Percentiles rank a stretch among this genome's conserved stretches.
Conservation (phyloP, 192 early-diverging fungal species). For the Umbelopsis ramanniana region DNA sequence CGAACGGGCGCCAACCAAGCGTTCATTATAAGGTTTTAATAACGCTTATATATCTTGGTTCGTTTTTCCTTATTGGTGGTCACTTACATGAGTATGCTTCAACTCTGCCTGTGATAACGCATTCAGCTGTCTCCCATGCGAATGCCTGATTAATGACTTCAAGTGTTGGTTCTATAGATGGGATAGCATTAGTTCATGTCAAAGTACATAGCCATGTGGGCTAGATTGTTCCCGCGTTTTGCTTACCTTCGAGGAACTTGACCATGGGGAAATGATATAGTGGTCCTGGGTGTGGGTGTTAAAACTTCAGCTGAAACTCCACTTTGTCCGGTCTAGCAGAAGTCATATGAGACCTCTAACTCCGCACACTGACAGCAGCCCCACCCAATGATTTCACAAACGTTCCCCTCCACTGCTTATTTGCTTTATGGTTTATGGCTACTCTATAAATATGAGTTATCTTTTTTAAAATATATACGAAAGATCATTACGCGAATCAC, state of each 20-base stretch:
- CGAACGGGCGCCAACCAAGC: neutral
- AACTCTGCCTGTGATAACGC: slow-evolving; percentile 78
- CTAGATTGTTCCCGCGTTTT: too few relatives aligned
- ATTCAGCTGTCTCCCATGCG: slow-evolving; percentile 85
- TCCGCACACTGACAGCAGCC: neutral
- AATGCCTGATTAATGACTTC: slow-evolving; percentile 87
- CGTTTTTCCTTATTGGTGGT: neutral
- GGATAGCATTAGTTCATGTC: neutral
- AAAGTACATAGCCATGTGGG: neutral
- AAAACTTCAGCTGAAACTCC: neutral
- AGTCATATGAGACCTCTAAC: slow-evolving; percentile 10
- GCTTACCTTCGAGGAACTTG: slow-evolving; percentile 16
- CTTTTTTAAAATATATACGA: too few relatives aligned
- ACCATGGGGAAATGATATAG: slow-evolving; percentile 3
- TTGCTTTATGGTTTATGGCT: neutral
- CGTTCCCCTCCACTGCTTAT: neutral
- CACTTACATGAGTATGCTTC: slow-evolving; percentile 93
- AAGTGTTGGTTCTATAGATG: slow-evolving; percentile 60
- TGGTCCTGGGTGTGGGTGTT: neutral
- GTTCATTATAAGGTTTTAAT: neutral
- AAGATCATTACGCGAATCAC: neutral
- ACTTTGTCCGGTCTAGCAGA: neutral
- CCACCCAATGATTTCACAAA: neutral
- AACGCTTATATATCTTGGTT: neutral
- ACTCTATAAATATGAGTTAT: neutral